Conservation (phyloP, 352 stramenopile genomes). For the Phytopythium helicoides region DNA sequence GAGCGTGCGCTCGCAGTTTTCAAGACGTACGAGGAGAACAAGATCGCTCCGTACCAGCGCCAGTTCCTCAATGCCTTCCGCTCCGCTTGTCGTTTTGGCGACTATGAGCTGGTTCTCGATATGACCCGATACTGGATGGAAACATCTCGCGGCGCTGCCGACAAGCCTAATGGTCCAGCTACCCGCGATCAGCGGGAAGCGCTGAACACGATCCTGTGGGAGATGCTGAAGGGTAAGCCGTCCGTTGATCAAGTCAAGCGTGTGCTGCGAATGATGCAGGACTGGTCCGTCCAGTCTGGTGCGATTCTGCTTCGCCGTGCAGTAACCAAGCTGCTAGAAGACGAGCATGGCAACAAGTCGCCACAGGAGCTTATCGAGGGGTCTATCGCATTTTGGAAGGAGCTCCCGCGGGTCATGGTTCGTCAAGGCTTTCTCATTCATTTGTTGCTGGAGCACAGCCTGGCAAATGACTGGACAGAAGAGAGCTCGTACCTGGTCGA, state of each 20-base stretch:
- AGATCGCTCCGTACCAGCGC: constrained; percentile 32
- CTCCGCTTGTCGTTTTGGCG: constrained; percentile 21
- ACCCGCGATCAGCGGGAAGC: constrained; percentile 19
- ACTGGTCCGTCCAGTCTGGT: constrained; percentile 19
- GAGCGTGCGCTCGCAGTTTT: constrained; percentile 41
- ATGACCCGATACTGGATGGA: constrained; percentile 39
- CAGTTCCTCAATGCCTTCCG: constrained; percentile 39
- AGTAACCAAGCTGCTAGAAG: constrained; percentile 27
- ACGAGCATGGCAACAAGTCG: constrained; percentile 22
- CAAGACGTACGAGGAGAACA: constrained; percentile 30
- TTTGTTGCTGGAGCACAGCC: constrained; percentile 36
- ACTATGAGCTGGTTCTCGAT: constrained; percentile 29
- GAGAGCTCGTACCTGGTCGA: constrained; percentile 30
- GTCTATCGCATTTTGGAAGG: constrained; percentile 35
- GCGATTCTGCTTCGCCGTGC: constrained; percentile 30
- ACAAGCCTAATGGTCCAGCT: constrained; percentile 1
- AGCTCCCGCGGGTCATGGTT: constrained; percentile 27
- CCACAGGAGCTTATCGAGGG: constrained; percentile 20
- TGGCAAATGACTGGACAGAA: constrained; percentile 24
- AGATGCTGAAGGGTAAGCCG: constrained; percentile 46
- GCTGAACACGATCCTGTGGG: constrained; percentile 49
- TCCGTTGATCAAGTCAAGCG: constrained; percentile 25
- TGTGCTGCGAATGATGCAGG: constrained; percentile 43
- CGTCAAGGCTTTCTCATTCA: constrained; percentile 46
- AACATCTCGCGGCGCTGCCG: constrained; percentile 8